Base-by-base conservation (phyloP, 306 rosid genomes). In the Prunus davidiana region DNA sequence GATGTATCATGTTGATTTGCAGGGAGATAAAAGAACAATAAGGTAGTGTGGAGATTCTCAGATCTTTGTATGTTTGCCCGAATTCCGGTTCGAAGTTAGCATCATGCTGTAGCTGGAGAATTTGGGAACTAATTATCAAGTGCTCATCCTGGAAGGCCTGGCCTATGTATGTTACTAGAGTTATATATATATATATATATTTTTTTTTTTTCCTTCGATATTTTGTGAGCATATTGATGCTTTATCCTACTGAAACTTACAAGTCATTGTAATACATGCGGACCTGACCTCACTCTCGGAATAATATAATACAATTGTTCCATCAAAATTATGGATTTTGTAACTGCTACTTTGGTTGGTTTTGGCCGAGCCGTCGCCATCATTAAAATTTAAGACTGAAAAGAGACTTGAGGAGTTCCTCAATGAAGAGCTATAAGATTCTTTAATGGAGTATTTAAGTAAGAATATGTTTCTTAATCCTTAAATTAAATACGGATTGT, bases 131-230 rank as follows among this genome's bases (percentile, higher is more conserved):
- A 32, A 20, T 20, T 46, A 15, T 56, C 25, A 20, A 30, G 62
- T 66, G 76, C 71, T 51, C 82, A 58, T n/a, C 38, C 62, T 14
- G 30, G 73, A 61, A 62, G 64, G 72, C 79, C 30, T 50, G 64
- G 72, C 79, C 30, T 50, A 7, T 66, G 76, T 66, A 66, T 45
- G 57, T 66, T 67, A 57, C 7, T 66, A 57, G 72, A 30, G 68
- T 3, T 43, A 41, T 56, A 0, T 27, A 27, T 28, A 2, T 24
- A 22, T 22, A 22, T 22, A 22, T 22, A 22, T 22, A 22, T 22
- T 0, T 22, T 43, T 50, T 28, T 12, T 34, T 13, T 32, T 27
- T 8, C 10, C 34, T 2, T 10, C 8, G 15, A 51, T 57, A 2
- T 24, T 38, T 28, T 25, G 54, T 65, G 65, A 57, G 74, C 73